A percentile compares a stretch with the other conserved stretches of the same genome.
Conservation (phyloP, 805 yeast genomes). For the Hanseniaspora lindneri region DNA sequence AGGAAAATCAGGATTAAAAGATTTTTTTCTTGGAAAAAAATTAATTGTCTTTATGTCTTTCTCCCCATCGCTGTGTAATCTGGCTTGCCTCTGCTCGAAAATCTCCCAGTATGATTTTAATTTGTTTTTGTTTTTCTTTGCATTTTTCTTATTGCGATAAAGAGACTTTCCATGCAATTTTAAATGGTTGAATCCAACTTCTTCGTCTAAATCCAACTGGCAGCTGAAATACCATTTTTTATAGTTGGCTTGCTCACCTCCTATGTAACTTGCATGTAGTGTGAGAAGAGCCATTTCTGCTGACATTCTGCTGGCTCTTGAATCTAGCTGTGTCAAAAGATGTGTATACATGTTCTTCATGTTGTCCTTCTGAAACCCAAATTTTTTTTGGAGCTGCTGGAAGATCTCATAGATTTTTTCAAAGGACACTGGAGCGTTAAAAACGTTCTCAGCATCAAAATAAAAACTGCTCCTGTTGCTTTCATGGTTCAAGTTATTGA, state of each 20-base stretch:
- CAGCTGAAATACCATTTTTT: constrained; percentile 89
- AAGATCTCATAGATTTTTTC: constrained; percentile 54
- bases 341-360: constrained; percentile 71
- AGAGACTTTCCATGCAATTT: constrained; percentile 39
- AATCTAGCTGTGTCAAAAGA: constrained; percentile 68
- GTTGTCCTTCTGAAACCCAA: constrained; percentile 79
- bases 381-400: constrained; percentile 42
- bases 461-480: background rate
- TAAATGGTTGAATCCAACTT: constrained; percentile 46
- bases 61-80: constrained; percentile 32
- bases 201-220: constrained; percentile 63
- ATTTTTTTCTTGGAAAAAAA: constrained; percentile 10
- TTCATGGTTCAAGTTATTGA: constrained; percentile 18
- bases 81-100: constrained; percentile 38
- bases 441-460: constrained; percentile 15
- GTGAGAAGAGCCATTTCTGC: constrained; percentile 61
- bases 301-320: constrained; percentile 69
- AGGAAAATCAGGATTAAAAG: constrained; percentile 37
- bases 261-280: constrained; percentile 82
- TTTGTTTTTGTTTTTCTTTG: constrained; percentile 32
- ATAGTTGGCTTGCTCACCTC: constrained; percentile 79
- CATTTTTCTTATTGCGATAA: constrained; percentile 33
- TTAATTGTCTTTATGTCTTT: constrained; percentile 33
- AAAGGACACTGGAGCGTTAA: constrained; percentile 61
- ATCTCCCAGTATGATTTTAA: constrained; percentile 29